Evolutionary conservation across 495 filamentous ascomycete species (phyloP), one percentile per base, ranked within the genome.

Genomic region (Annulohypoxylon nitens): DNA sequence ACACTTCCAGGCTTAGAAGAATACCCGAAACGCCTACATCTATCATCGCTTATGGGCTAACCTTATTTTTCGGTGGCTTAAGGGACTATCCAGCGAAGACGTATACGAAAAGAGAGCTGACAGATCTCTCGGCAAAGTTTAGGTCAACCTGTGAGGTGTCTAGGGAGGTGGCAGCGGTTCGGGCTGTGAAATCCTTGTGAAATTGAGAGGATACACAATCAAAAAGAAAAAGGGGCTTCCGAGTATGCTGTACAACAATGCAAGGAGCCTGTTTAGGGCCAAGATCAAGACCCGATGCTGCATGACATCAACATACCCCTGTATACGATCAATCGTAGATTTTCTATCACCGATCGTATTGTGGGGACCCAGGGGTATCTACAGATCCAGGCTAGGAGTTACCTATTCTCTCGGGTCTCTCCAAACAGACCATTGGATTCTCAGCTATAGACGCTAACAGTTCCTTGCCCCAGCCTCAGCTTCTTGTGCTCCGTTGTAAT

Each of bases 311-410:
- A 60, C 16, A 69, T 16, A 69, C 34, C 71, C 71, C 47, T 73
- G 65, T 33, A 58, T 45, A 1, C 60, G 65, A 73, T 73, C 61
- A 54, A 54, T 62, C 71, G 61, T 73, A 73, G 71, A 69, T 69
- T 69, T 61, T 55, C 3, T 48, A 69, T 57, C 65, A 47, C 61
- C 65, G 65, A 69, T 73, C 65, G 10, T 11, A 64, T 26, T 69
- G 65, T 73, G 71, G 71, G 2, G 65, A 55, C 7, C 48, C 60
- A 65, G 26, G 61, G 64, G 41, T 37, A 47, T 62, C 48, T 53
- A 39, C 53, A 53, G 60, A 23, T 39, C 51, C n/a, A 51, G 57
- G 26, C 45, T 11, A 64, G 69, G 62, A 62, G 55, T 23, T 25
- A n/a, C n/a, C n/a, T n/a, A 0, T 33, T 47, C 30, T 30, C 30